These are phyloP conservation scores for Citropsis articulata DNA, from an alignment of 345 rosid species.

Conservation along the genomic window DNA sequence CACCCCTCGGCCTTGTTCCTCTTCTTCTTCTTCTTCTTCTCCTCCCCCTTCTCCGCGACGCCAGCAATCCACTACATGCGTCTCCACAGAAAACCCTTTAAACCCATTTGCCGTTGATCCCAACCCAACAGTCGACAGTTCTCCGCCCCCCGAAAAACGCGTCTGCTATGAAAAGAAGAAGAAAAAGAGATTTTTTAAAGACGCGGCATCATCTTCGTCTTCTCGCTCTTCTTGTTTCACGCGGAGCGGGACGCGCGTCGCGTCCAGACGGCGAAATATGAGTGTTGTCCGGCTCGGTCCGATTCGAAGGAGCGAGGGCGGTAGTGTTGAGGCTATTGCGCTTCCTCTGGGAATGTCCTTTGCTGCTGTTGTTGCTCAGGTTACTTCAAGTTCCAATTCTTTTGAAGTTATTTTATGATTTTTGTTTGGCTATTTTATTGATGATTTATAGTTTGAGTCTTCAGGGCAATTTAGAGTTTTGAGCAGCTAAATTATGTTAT, in stretches of 20 bases:
- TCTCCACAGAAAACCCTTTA: constrained; percentile 13
- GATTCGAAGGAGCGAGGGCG: constrained; percentile 28
- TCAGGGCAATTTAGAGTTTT: not conserved
- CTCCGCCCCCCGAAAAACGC: constrained; percentile 1
- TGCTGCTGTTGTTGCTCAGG: constrained; percentile 86
- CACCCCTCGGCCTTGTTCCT: constrained; percentile 21
- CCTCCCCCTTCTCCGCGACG: not conserved
- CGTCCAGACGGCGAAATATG: constrained; percentile 37
- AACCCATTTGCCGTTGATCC: constrained; percentile 20
- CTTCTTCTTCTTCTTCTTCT: constrained; percentile 15
- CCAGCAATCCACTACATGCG: not conserved
- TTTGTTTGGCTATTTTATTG: constrained; percentile 5
- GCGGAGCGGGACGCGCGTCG: constrained; percentile 25
- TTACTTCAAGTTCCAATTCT: constrained; percentile 29
- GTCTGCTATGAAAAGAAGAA: constrained; percentile 19
- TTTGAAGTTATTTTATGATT: not conserved
- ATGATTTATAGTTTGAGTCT: not conserved
- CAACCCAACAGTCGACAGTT: constrained; percentile 9
- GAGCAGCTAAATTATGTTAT: not conserved
- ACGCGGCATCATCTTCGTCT: constrained; percentile 29
- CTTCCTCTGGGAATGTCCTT: constrained; percentile 92
- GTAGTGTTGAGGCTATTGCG: constrained; percentile 63
- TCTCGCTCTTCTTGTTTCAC: constrained; percentile 25
- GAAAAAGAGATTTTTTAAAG: constrained; percentile 28
- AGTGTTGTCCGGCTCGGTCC: constrained; percentile 36